phyloP scores from a whole-genome alignment of 495 filamentous ascomycete genomes.

The Xylaria scruposa region DNA sequence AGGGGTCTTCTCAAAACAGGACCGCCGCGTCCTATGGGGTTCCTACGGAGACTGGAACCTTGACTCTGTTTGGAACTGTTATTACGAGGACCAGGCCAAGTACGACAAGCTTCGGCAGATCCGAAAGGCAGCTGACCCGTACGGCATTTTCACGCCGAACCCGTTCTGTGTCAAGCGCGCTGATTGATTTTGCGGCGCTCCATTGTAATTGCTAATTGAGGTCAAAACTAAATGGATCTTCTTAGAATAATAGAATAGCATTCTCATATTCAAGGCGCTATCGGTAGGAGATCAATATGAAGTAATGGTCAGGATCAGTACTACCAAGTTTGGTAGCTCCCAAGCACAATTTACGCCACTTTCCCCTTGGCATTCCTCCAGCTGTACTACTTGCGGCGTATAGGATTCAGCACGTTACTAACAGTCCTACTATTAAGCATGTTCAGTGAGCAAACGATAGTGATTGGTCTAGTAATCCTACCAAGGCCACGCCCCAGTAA shows the following conservation, averaged over 20 bases:
- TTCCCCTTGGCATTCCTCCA: background rate
- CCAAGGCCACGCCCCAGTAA: background rate
- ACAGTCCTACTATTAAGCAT: background rate
- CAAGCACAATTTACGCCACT: too few relatives aligned
- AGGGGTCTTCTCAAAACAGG: conserved; percentile 46
- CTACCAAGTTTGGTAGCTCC: background rate
- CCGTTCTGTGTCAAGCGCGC: conserved; percentile 44
- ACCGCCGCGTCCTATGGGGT: conserved; percentile 48
- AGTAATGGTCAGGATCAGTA: background rate
- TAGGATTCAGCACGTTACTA: background rate
- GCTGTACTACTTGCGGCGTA: background rate
- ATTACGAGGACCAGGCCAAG: conserved; percentile 47
- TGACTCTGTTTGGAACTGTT: conserved; percentile 42
- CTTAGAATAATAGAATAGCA: background rate
- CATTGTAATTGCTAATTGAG: background rate
- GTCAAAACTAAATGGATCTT: background rate
- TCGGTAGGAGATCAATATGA: background rate
- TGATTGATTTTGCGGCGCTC: conserved; percentile 10
- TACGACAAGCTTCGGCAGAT: conserved; percentile 46
- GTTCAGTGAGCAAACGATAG: background rate
- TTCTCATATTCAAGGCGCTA: background rate
- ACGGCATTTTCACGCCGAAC: conserved; percentile 48
- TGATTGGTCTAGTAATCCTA: background rate
- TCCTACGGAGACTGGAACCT: conserved; percentile 47
- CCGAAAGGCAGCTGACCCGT: conserved; percentile 43